Base-by-base conservation (phyloP, 2,329 filamentous ascomycete species). In the Gaeumannomyces sp. region DNA sequence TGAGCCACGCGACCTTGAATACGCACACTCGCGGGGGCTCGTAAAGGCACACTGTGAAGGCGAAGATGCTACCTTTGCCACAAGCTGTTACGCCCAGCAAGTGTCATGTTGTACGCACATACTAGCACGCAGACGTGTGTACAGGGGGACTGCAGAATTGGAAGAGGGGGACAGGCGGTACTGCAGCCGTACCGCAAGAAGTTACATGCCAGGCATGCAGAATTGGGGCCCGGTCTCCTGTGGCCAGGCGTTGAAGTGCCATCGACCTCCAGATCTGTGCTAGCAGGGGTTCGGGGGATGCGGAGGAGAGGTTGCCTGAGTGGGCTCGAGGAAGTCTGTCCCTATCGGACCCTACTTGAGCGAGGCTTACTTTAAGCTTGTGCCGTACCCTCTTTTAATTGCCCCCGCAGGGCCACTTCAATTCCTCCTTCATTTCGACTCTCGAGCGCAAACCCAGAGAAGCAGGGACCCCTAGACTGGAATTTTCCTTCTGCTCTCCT, bases 31-130 rank as follows among this genome's bases (percentile, higher is more conserved):
- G 29, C 29, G 6, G 29, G 29, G 38, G 14, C 45, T 25, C 45
- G 22, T 25, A n/a, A 25, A 53, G 45, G 22, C 45, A 53, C 45
- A 53, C 45, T 53, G 45, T 53, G 57, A 59, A 28, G 25, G 14
- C 29, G 27, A 28, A 59, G 14, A 59, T 59, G 57, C 25, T 59
- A 59, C 57, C 25, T 28, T n/a, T 59, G 57, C 57, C 57, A 59
- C 27, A 59, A 59, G 25, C 57, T 22, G 56, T 22, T 27, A 58
- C 27, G 27, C 8, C 8, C 45, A n/a, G 45, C 45, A n/a, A 25
- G 45, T 10, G 45, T 11, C 45, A 25, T 22, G 45, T 25, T 22
- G 19, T 53, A 53, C 45, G 45, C n/a, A 3, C 38, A 45, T 19
- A 45, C 38, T 10, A 25, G 45, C 45, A 19, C 45, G 45, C 7